phyloP scores from a whole-genome alignment of 2,329 filamentous ascomycete species.

The Monascus ruber region DNA sequence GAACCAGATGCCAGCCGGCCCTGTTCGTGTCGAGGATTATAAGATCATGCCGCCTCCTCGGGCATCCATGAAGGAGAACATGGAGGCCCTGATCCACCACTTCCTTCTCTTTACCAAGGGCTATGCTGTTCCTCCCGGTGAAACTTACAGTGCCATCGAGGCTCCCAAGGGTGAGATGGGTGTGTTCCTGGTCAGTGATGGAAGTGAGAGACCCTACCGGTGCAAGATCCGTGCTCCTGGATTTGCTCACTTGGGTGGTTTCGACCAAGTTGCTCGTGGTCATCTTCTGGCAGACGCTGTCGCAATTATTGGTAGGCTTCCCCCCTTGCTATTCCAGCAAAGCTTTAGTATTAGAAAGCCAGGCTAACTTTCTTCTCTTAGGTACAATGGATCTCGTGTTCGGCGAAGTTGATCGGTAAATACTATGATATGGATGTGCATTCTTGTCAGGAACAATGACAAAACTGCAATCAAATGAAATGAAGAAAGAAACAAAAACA shows the following conservation, averaged over 20 bases:
- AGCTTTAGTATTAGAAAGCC: too few species aligned
- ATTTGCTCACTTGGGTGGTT: conserved; percentile 87
- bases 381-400: conserved; percentile 78
- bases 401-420: conserved; percentile 52
- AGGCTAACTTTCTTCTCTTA: conserved; percentile 7
- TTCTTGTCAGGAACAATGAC: too few species aligned
- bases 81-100: conserved; percentile 99
- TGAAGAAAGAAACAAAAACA: not conserved
- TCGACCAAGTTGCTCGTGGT: conserved; percentile 85
- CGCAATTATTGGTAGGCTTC: conserved; percentile 62
- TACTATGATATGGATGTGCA: conserved; percentile 1
- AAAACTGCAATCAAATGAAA: too few species aligned
- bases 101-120: conserved; percentile 98
- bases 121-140: conserved; percentile 89
- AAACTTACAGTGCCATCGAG: conserved; percentile 97
- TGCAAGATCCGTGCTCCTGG: conserved; percentile 96
- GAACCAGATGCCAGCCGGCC: conserved; percentile 96
- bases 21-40: conserved; percentile 94
- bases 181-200: conserved; percentile 91
- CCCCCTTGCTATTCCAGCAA: too few species aligned
- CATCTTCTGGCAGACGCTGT: conserved; percentile 94
- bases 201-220: conserved; percentile 89
- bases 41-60: conserved; percentile 95
- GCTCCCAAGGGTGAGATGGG: conserved; percentile 99
- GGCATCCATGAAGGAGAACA: conserved; percentile 99